phyloP scores from a whole-genome alignment of 2,329 filamentous ascomycete species.

The Sclerotiophoma versabilis region DNA sequence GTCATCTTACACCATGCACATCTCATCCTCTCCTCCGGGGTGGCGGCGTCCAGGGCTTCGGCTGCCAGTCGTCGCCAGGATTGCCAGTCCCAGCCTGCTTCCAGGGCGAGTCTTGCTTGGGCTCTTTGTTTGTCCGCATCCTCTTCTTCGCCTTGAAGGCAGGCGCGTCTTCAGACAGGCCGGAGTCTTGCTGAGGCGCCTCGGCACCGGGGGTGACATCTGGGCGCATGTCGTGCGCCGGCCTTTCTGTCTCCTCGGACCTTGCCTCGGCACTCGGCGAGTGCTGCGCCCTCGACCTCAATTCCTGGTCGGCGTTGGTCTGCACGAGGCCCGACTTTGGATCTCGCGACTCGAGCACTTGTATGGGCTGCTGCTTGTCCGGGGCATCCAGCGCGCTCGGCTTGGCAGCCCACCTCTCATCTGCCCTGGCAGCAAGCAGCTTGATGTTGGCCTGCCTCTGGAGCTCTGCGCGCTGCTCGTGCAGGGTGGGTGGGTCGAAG shows the following conservation, averaged over 20 bases:
- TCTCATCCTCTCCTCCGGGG: slow-evolving; percentile 40
- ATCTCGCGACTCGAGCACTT: slow-evolving; percentile 55
- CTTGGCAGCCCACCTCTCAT: slow-evolving; percentile 67
- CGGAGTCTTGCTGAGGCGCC: slow-evolving; percentile 24
- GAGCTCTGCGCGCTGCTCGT: slow-evolving; percentile 66
- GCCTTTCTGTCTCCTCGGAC: slow-evolving; percentile 13
- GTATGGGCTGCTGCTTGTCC: slow-evolving; percentile 56
- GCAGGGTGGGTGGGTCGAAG: slow-evolving; percentile 60
- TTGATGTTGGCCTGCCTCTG: slow-evolving; percentile 65
- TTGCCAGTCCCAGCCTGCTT: slow-evolving; percentile 47
- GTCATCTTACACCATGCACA: not conserved
- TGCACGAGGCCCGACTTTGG: slow-evolving; percentile 48
- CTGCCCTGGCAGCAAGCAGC: slow-evolving; percentile 64
- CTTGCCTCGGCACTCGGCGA: slow-evolving; percentile 26
- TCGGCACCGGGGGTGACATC: slow-evolving; percentile 9
- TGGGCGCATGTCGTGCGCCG: slow-evolving; percentile 3
- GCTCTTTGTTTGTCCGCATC: slow-evolving; percentile 35
- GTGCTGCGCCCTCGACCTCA: not conserved
- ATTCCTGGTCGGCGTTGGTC: slow-evolving; percentile 43
- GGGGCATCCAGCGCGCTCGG: slow-evolving; percentile 66
- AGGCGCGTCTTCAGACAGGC: slow-evolving; percentile 17
- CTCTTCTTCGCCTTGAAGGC: slow-evolving; percentile 17
- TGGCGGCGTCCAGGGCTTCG: slow-evolving; percentile 54
- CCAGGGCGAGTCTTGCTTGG: slow-evolving; percentile 50
- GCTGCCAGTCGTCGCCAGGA: slow-evolving; percentile 57